Evolutionary conservation across 306 rosid species (phyloP).

Genomic region (Bauhinia variegata): DNA sequence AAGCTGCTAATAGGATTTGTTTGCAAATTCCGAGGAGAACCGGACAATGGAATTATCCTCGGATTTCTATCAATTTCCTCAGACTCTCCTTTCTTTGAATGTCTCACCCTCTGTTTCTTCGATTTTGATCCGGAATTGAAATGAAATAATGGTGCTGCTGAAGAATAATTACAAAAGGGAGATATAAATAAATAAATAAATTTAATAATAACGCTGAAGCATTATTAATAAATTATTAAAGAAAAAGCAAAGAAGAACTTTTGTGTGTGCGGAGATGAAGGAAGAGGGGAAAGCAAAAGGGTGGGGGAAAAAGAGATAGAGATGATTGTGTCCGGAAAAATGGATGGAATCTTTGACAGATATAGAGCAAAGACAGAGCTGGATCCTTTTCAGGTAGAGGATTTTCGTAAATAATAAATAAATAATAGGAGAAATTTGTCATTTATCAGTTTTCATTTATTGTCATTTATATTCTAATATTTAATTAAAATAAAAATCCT

Average conservation of each 20-base stretch:
- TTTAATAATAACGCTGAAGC: background rate
- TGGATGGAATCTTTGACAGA: conserved; percentile 84
- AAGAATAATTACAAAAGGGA: conserved; percentile 61
- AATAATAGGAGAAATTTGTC: conserved; percentile 8
- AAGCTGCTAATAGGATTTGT: no score
- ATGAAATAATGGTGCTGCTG: conserved; percentile 49
- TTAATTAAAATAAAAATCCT: no score
- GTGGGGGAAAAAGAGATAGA: conserved; percentile 39
- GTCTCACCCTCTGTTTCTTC: conserved; percentile 12
- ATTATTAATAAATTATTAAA: conserved; percentile 36
- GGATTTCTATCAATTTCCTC: no score
- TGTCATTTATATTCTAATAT: background rate
- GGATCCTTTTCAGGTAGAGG: conserved; percentile 6
- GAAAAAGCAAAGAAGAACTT: conserved; percentile 47
- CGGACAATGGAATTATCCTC: background rate
- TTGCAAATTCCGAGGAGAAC: conserved; percentile 29
- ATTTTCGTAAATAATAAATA: background rate
- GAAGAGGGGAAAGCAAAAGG: background rate
- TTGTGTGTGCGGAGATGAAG: no score
- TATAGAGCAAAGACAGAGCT: conserved; percentile 38
- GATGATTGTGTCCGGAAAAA: conserved; percentile 57
- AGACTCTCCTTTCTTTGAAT: conserved; percentile 16
- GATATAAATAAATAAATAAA: background rate
- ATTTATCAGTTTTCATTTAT: conserved; percentile 8
- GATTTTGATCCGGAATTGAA: conserved; percentile 36